These are phyloP conservation scores for Furcasterigmium sp. DNA, from an alignment of 2,329 filamentous ascomycete genomes.

Conservation along the genomic window DNA sequence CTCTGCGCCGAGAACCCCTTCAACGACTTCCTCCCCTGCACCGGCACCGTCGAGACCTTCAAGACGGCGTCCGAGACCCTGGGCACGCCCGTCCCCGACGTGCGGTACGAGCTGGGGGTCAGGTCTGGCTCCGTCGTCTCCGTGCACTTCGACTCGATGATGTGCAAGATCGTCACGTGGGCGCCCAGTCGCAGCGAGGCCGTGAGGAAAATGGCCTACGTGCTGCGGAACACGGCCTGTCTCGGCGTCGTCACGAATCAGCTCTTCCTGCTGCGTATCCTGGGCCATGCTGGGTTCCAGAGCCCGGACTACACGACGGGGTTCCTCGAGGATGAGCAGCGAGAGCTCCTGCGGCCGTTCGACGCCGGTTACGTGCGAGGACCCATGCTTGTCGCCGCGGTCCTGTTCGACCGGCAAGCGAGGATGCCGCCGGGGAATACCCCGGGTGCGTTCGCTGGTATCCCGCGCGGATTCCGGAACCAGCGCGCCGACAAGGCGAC, in stretches of 20 bases:
- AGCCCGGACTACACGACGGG: conserved; percentile 61
- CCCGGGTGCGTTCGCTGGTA: neutral
- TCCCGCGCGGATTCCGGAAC: conserved; percentile 2
- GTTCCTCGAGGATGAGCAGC: conserved; percentile 41
- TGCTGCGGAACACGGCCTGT: conserved; percentile 26
- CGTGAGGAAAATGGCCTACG: conserved; percentile 22
- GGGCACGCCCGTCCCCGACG: conserved; percentile 11
- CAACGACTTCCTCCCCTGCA: conserved; percentile 11
- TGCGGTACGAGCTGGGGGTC: conserved; percentile 32
- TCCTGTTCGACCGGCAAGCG: neutral
- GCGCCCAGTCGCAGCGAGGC: conserved; percentile 21
- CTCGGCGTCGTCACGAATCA: conserved; percentile 55
- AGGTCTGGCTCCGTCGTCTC: conserved; percentile 28
- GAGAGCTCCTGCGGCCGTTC: neutral
- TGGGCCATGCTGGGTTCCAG: conserved; percentile 56
- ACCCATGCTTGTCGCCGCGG: conserved; percentile 2
- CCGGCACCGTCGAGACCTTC: conserved; percentile 24
- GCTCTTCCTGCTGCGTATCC: conserved; percentile 62
- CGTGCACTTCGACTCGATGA: conserved; percentile 38
- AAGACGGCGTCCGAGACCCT: conserved; percentile 6
- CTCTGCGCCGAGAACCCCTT: conserved; percentile 31
- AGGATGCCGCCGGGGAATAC: neutral
- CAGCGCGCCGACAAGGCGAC: conserved; percentile 4
- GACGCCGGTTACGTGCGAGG: neutral
- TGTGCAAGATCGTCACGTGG: conserved; percentile 37